Base-by-base conservation (phyloP, 768 basidiomycete genomes). In the Psilocybe cyanescens region DNA sequence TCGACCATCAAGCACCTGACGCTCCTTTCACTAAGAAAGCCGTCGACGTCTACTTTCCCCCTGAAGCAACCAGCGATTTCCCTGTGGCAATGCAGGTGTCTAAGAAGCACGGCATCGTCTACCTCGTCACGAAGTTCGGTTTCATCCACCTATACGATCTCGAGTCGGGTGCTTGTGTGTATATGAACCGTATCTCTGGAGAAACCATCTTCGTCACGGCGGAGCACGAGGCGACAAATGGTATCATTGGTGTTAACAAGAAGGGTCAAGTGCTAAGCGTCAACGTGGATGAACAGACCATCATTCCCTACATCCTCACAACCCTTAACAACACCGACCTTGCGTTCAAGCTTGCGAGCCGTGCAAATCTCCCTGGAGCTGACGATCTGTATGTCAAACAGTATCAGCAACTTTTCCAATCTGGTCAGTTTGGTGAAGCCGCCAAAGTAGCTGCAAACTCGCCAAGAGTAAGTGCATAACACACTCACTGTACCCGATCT, bases 31-130 rank as follows among this genome's bases (percentile, higher is more conserved):
- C 85, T 35, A 99, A 99, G 85, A 99, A 97, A 78, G 93, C 93
- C 9, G 96, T 99, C 62, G 97, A 99, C 67, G 97, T 99, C 37
- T 99, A 96, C 82, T 99, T 99, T 86, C 97, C 97, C 56, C 90
- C 96, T 1, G 97, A 99, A 74, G 97, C 97, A 5, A 91, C 89
- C 55, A 98, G 96, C 72, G 97, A 99, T 72, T 99, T 99, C 83
- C 97, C 97, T 16, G 97, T 99, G 30, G 94, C 97, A 30, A 99
- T 99, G 95, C 97, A 99, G 73, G 94, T 99, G 37, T 99, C 97
- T 44, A 89, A 91, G 76, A 93, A 94, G 74, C 96, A 97, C 75
- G 97, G 97, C 37, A 94, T 99, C 75, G 81, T 97, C 70, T 99
- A 96, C 79, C 85, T 99, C 59, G 94, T 98, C 72, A 99, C 97